Evolutionary conservation across 805 yeast species (phyloP).

Genomic region (Kregervanrija fluxuum): DNA sequence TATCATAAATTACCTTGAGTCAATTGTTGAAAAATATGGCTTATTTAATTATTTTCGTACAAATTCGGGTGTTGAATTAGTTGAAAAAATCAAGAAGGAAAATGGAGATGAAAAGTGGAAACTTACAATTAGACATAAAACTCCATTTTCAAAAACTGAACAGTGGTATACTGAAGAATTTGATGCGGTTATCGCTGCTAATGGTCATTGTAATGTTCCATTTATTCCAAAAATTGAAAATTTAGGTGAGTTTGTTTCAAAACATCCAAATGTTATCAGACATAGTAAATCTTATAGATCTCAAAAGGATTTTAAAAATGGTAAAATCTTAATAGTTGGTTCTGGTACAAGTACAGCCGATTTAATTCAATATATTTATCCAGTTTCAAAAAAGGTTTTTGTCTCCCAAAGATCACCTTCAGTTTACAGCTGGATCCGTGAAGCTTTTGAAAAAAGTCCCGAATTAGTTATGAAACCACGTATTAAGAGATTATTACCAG

Average conservation of each 20-base stretch:
- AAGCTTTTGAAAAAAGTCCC: conserved; percentile 8
- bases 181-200: conserved; percentile 57
- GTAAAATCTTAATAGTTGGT: conserved; percentile 37
- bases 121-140: conserved; percentile 10
- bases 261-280: conserved; percentile 36
- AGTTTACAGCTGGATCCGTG: conserved; percentile 15
- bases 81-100: conserved; percentile 22
- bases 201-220: conserved; percentile 55
- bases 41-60: conserved; percentile 29
- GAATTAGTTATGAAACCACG: conserved; percentile 15
- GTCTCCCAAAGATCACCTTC: conserved; percentile 17
- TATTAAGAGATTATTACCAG: conserved; percentile 11
- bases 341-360: conserved; percentile 37
- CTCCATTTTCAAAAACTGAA: conserved; percentile 9
- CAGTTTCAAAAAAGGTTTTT: conserved; percentile 12
- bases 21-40: conserved; percentile 15
- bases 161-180: conserved; percentile 40
- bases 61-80: conserved; percentile 34
- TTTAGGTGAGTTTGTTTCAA: conserved; percentile 17
- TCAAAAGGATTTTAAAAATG: conserved; percentile 33
- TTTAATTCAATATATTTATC: conserved; percentile 31
- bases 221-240: conserved; percentile 40
- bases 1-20: conserved; percentile 9
- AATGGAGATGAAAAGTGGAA: conserved; percentile 27
- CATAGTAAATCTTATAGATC: conserved; percentile 52